Evolutionary conservation across 2,329 filamentous ascomycete species (phyloP).

Genomic region (Fusarium sp.): DNA sequence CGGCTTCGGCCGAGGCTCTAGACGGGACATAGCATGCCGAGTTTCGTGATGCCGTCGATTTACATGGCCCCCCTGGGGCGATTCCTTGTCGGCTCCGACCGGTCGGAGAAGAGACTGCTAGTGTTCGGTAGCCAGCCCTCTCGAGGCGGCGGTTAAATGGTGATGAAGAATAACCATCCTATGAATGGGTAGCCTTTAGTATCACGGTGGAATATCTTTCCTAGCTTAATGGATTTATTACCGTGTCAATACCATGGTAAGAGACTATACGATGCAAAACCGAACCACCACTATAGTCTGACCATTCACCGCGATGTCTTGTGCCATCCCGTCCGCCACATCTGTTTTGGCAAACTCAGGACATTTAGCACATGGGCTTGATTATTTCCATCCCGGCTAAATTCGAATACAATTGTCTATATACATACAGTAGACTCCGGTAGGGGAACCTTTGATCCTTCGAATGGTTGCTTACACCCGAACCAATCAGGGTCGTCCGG

Average conservation of each 20-base stretch:
- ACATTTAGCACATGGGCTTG: neutral
- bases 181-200: neutral
- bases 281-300: conserved; percentile 25
- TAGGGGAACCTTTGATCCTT: conserved; percentile 16
- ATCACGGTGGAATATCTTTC: neutral
- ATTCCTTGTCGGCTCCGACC: conserved; percentile 19
- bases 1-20: conserved; percentile 5
- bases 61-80: conserved; percentile 3
- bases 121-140: conserved; percentile 4
- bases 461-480: conserved; percentile 18
- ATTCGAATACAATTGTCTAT: conserved; percentile 1
- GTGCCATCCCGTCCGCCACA: conserved; percentile 10
- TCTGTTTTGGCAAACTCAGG: neutral
- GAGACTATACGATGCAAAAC: conserved; percentile 2
- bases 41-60: neutral
- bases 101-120: conserved; percentile 13
- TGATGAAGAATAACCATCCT: conserved; percentile 8
- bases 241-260: neutral
- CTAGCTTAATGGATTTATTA: neutral
- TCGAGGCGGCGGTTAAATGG: conserved; percentile 14
- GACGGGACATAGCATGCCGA: neutral
- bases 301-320: conserved; percentile 7
- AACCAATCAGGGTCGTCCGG: conserved; percentile 26
- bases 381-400: conserved; percentile 24
- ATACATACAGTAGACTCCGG: neutral